A percentile compares a stretch with the other conserved stretches of the same genome.
Conservation (phyloP, 768 basidiomycete genomes). For the Rhizopogon vesiculosus region DNA sequence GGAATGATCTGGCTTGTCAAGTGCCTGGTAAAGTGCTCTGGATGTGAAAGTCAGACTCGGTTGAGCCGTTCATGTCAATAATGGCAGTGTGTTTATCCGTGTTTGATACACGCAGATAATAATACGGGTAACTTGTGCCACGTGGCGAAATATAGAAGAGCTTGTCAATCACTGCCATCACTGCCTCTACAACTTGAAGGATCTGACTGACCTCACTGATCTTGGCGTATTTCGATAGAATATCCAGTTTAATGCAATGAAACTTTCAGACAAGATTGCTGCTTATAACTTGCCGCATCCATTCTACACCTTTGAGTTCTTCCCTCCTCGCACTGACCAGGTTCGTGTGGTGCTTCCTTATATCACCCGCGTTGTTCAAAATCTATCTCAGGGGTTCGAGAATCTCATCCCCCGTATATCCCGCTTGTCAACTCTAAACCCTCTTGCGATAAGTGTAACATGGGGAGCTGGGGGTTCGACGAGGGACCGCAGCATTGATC, state of each 20-base stretch:
- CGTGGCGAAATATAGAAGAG: background rate
- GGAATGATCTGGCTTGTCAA: background rate
- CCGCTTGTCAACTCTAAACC: conserved; percentile 69
- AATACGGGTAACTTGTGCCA: background rate
- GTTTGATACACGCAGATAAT: conserved; percentile 10
- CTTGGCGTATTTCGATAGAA: background rate
- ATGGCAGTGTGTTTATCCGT: conserved; percentile 16
- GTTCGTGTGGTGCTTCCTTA: conserved; percentile 29
- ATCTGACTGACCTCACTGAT: conserved; percentile 1
- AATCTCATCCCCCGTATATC: conserved; percentile 88
- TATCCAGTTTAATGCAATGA: conserved; percentile 40
- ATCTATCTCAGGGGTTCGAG: conserved; percentile 66
- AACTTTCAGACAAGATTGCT: conserved; percentile 66
- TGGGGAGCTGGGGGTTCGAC: conserved; percentile 98
- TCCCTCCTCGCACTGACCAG: conserved; percentile 92
- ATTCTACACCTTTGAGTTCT: conserved; percentile 95
- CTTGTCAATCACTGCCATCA: background rate
- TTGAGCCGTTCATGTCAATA: background rate
- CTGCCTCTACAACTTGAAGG: background rate
- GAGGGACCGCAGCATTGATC: conserved; percentile 79
- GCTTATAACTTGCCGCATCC: conserved; percentile 42
- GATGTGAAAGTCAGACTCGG: background rate
- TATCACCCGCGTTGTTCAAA: conserved; percentile 2
- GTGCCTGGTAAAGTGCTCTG: background rate
- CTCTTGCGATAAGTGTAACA: conserved; percentile 86